These are phyloP conservation scores for Tricholoma hemisulphureum DNA, from an alignment of 768 basidiomycete species.

Conservation along the genomic window DNA sequence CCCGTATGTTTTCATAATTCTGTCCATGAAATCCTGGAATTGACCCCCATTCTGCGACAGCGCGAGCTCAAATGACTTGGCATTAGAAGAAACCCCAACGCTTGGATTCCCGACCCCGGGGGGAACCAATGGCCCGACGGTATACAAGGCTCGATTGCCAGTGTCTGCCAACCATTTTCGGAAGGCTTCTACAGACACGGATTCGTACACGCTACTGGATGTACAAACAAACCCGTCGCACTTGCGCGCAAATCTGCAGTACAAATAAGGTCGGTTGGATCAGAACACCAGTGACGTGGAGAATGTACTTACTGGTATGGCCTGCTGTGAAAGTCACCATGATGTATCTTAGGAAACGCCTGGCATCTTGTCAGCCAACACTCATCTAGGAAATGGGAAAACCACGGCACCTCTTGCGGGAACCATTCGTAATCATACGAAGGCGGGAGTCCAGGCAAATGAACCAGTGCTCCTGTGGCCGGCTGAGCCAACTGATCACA, in stretches of 20 bases:
- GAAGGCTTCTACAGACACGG: constrained; percentile 10
- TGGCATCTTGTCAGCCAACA: not conserved
- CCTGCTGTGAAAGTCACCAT: not conserved
- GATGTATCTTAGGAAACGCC: not conserved
- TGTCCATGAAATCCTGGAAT: constrained; percentile 11
- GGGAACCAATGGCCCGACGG: constrained; percentile 21
- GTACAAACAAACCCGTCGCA: not conserved
- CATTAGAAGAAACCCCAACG: not conserved
- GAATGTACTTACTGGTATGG: not conserved
- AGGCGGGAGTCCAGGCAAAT: not conserved
- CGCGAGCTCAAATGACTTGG: constrained; percentile 2
- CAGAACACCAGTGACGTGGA: not conserved
- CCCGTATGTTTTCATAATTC: constrained; percentile 7
- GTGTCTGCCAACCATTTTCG: constrained; percentile 11
- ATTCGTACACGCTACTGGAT: constrained; percentile 13
- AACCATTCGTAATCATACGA: not conserved
- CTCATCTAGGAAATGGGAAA: not conserved
- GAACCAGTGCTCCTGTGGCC: not conserved
- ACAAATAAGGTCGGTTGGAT: not conserved
- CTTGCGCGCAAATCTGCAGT: not conserved
- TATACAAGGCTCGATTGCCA: constrained; percentile 12
- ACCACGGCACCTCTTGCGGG: not conserved
- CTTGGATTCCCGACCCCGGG: not conserved
- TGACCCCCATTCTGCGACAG: not conserved
- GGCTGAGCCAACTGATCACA: not conserved